Base-by-base conservation (phyloP, 495 filamentous ascomycete species). In the Tuber melanosporum region DNA sequence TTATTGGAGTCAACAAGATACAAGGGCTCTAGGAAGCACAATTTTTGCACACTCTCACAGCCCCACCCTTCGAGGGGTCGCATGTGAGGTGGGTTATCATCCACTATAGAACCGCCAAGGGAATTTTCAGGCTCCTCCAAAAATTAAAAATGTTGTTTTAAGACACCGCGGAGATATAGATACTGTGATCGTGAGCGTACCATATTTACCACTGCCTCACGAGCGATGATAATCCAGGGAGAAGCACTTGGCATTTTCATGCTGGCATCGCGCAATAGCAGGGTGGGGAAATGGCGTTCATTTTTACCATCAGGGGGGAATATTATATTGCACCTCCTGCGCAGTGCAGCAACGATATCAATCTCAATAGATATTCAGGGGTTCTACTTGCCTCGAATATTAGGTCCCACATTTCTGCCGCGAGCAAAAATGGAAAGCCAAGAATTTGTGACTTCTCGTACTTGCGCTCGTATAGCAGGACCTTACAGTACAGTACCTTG, bases 11-110 rank as follows among this genome's bases (percentile, higher is more conserved):
- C 49, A 20, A 19, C 20, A n/a, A 22, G 22, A 22, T 17, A 57
- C 44, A 70, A 81, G 78, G 70, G 75, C 73, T 75, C 74, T 73
- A 74, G 73, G 72, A 69, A 52, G 8, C 22, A 10, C 49, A 10
- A 52, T 20, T 5, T 3, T 10, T 52, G 49, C 49, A n/a, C 49
- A 2, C n/a, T 62, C n/a, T 3, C 52, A 9, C 52, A 9, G 52
- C 1, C 7, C 8, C n/a, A n/a, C 22, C 49, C 20, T 57, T n/a
- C 22, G 4, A 1, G 10, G 52, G 8, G 22, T 7, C 49, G 26
- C 8, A 57, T 7, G 49, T 26, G 49, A 26, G 6, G 22, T n/a
- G 22, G 49, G n/a, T 32, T n/a, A 62, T 32, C n/a, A 32, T 14
- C n/a, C n/a, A 62, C 12, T 10, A 62, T 4, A 26, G 12, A 0